Base-by-base conservation (phyloP, 768 basidiomycete species). In the Stropharia rugosoannulata region DNA sequence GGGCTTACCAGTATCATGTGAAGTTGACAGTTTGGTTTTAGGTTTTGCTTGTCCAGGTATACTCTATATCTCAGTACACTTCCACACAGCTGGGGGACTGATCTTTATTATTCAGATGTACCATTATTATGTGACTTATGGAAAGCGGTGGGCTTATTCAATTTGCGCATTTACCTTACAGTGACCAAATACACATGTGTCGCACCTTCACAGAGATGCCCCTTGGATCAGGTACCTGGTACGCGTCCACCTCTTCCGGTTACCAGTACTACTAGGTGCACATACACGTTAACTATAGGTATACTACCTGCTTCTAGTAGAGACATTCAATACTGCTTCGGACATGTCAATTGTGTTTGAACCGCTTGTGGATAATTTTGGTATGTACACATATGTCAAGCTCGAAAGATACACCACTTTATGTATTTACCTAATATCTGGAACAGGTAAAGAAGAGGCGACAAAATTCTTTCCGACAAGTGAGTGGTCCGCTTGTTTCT, bases 331-430 rank as follows among this genome's bases (percentile, higher is more conserved):
- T 54, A 78, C 78, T 2, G 76, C 62, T 5, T 74, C 71, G 56
- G 74, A 77, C 59, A 75, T 80, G 50, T 70, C 67, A 6, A 73
- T 80, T 62, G 72, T 80, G 63, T 81, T 75, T 49, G 72, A 81
- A 54, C 78, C 79, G 0, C 67, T 81, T 1, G 76, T 81, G 18
- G 49, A 66, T 27, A 63, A 76, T 55, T 80, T 73, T 40, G 75
- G 76, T 74, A 40, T 4, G 68, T 40, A 13, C 41, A 15, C 42
- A 18, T 8, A 22, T 22, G 22, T 22, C 22, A 22, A 22, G 22
- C 22, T 22, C 22, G 22, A 22, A 22, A 51, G 18, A 12, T 37
- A 3, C 38, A 19, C 22, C 4, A 12, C 54, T 12, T n/a, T n/a
- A n/a, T 22, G 32, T 13, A 27, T 15, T 22, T n/a, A 16, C 4